phyloP scores from a whole-genome alignment of 108 stramenopile species.

The Fragilariopsis cylindrus region DNA sequence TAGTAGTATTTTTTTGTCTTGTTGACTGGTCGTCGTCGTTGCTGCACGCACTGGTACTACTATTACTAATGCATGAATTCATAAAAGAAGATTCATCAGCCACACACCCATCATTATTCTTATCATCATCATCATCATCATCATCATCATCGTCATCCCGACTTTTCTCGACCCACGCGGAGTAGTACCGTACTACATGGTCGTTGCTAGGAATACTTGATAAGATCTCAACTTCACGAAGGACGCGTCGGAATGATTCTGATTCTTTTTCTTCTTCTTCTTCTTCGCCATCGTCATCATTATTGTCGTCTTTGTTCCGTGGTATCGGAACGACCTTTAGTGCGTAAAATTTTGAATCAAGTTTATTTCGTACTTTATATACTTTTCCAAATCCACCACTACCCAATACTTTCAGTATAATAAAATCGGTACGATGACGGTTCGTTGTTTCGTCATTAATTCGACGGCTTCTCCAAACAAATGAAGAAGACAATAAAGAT shows the following conservation, averaged over 20 bases:
- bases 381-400: constrained; percentile 47
- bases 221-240: constrained; percentile 45
- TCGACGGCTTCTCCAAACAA: constrained; percentile 13
- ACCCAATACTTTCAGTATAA: constrained; percentile 27
- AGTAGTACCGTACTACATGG: constrained; percentile 48
- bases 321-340: constrained; percentile 34
- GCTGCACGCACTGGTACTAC: too few relatives aligned
- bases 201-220: constrained; percentile 37
- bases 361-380: constrained; percentile 30
- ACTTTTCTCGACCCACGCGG: constrained; percentile 39
- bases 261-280: not conserved
- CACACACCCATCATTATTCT: constrained; percentile 2
- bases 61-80: too few relatives aligned
- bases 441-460: constrained; percentile 3
- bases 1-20: not conserved
- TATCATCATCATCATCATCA: constrained; percentile 19
- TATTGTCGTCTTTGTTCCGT: not conserved
- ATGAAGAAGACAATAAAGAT: not conserved
- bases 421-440: constrained; percentile 32
- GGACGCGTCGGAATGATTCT: constrained; percentile 18
- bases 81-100: too few relatives aligned
- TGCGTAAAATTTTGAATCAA: constrained; percentile 42
- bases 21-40: not conserved
- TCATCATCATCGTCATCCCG: constrained; percentile 3
- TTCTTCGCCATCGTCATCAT: not conserved